Base-by-base conservation (phyloP, 2,329 filamentous ascomycete species). In the Epichloe gansuensis region DNA sequence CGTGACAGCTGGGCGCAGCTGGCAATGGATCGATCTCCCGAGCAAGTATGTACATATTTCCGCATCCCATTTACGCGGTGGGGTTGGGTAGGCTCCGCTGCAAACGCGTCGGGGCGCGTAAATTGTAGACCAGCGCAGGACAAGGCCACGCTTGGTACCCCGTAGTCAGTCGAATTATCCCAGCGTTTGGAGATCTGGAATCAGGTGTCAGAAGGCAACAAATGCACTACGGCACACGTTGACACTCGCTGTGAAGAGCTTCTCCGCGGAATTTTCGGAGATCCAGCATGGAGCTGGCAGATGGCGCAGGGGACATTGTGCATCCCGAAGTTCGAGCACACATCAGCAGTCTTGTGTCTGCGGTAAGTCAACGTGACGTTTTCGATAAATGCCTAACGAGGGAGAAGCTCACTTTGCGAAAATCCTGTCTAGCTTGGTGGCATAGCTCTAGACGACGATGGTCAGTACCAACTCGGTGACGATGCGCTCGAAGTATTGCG, bases 291-390 rank as follows among this genome's bases (percentile, higher is more conserved):
- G 80, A 83, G 66, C 62, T 72, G 54, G 66, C 65, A 57, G 77
- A 80, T 49, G 73, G 67, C 54, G 65, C 67, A 53, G 71, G 68
- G 58, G 81, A 83, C 64, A 75, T 85, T 55, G 86, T 97, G 53
- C 90, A 97, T 66, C 88, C 90, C 43, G 88, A 95, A 73, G 89
- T 96, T 62, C 85, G 91, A 65, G 90, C 91, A 31, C 88, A 96
- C 70, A 84, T 98, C 64, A 91, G 88, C 72, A 95, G 88, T 72
- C 82, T 98, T 35, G 87, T 95, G 58, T 91, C 91, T 64, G 93
- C 93, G 56, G 91, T 94, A 76, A 65, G 86, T 78, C 56, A 60
- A 47, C 37, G 21, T 23, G 53, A 42, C 5, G 2, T 54, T 39
- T 61, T 65, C 21, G 41, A 37, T 7, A 6, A 42, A 13, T n/a